Base-by-base conservation (phyloP, 1,284 basidiomycete genomes). In the Cryptococcus maquisensis region DNA sequence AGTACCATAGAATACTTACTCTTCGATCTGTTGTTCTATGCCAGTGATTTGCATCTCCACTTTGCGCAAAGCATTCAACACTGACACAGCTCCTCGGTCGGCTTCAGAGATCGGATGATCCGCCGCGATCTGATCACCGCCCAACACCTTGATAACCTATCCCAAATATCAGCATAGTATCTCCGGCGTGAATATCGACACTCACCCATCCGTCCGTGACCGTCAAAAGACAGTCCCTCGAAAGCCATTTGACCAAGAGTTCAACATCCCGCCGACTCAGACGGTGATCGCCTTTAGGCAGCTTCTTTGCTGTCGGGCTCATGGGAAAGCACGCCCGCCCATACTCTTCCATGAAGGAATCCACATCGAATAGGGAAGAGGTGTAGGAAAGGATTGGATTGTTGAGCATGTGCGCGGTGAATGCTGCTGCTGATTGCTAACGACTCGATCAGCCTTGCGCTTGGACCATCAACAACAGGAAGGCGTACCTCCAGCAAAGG, bases 61-160 rank as follows among this genome's bases (percentile, higher is more conserved):
- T 46, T 64, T 65, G 7, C 61, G 54, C 12, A 74, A 54, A 3
- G 75, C 71, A 12, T 52, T 55, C 6, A 67, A 37, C 12, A 77
- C 69, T 1, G 67, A 56, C 6, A 77, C 55, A 0, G 70, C 69
- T 24, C 75, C 73, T 20, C 63, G 60, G 57, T 76, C 73, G 20
- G 71, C 75, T 49, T 76, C 75, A 21, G 66, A 69, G 37, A 76
- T 67, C 3, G 72, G 49, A 75, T 77, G 12, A 65, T 65, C 62
- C 2, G 54, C 45, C 2, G 55, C 57, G 5, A 57, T 49, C 26
- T 77, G 63, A 9, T 71, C 72, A 8, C 77, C 69, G 4, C 78
- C 77, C 0, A 86, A 63, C 60, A 93, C 88, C 73, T 93, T 93
- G 69, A 91, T 82, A 8, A 85, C 79, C 88, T 91, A 44, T 10